These are phyloP conservation scores for Capsella rubella DNA, from an alignment of 441 rosid genomes.

Conservation along the genomic window DNA sequence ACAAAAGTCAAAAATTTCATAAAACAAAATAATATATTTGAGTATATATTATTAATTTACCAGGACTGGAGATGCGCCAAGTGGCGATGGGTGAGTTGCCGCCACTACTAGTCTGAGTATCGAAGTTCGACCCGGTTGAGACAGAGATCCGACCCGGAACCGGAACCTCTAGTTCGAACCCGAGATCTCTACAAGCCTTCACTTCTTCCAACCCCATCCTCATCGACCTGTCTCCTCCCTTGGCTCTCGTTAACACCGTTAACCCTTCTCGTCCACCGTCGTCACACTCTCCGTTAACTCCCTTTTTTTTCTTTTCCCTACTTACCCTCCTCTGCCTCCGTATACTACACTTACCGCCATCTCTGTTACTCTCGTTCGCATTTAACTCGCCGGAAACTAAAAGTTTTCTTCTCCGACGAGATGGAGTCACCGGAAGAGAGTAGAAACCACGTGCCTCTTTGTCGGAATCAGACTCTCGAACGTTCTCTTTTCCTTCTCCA, in stretches of 20 bases:
- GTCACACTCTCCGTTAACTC: conserved; percentile 51
- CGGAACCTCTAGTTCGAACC: conserved; percentile 77
- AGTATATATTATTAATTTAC: conserved; percentile 40
- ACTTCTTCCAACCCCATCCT: conserved; percentile 82
- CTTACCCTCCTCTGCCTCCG: conserved; percentile 35
- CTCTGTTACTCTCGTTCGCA: conserved; percentile 34
- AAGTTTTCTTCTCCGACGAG: conserved; percentile 48
- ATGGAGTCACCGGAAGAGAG: conserved; percentile 65
- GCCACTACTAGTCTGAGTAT: conserved; percentile 79
- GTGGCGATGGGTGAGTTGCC: conserved; percentile 81
- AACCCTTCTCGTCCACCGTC: conserved; percentile 43
- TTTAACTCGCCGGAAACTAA: conserved; percentile 37
- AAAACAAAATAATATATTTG: not conserved
- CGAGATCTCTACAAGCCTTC: conserved; percentile 85
- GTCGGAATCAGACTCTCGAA: conserved; percentile 62
- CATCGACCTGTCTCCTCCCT: conserved; percentile 70
- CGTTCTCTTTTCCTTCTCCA: conserved; percentile 39
- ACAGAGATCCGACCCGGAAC: conserved; percentile 59
- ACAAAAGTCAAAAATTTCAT: not conserved
- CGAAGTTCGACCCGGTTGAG: conserved; percentile 59
- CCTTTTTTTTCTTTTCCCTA: conserved; percentile 43
- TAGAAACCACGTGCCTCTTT: conserved; percentile 50
- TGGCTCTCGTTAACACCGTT: conserved; percentile 74
- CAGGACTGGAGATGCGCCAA: conserved; percentile 95
- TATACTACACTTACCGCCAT: conserved; percentile 7